Evolutionary conservation across 2,329 filamentous ascomycete genomes (phyloP), one percentile per base, ranked within the genome.

Genomic region (Penicillium verrucosum): DNA sequence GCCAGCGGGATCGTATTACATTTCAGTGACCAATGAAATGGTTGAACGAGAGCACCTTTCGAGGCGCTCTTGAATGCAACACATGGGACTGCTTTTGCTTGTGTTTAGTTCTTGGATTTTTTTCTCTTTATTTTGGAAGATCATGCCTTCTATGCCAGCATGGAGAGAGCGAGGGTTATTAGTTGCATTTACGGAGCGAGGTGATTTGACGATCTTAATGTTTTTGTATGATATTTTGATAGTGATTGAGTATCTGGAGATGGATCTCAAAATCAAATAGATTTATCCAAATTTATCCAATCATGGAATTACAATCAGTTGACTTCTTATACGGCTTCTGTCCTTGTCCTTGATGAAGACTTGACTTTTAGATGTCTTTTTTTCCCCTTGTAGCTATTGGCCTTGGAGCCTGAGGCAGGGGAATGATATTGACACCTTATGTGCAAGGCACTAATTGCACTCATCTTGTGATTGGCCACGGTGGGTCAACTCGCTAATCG

Each of bases 1-100:
- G 1, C 92, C 92, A 7, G 67, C 65, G 77, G 90, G 80, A 18
- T 81, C 84, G 66, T 86, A 85, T 54, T 86, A 88, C 0, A 76
- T 78, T 0, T 80, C 81, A 18, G 86, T 95, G 41, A 95, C 91
- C 5, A 94, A 96, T 65, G 82, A 83, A 16, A 96, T 96, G 89
- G 92, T 95, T 6, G 86, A 89, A 21, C 84, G 89, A 38, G 92
- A 96, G 73, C 82, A 89, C 16, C 83, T 88, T 25, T 77, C 91
- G 12, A 78, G 88, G 37, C 38, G 44, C 10, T 6, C 38, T 16
- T 46, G 36, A 51, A n/a, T 11, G 8, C 5, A 25, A 8, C 49
- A 43, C 8, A 12, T 7, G 29, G 7, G 30, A 43, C 4, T 50
- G 16, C 18, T 11, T 14, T 54, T 21, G 9, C 6, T n/a, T 29